Evolutionary conservation across 176 grass and related monocot genomes (phyloP).

Genomic region (Musa itinerans): DNA sequence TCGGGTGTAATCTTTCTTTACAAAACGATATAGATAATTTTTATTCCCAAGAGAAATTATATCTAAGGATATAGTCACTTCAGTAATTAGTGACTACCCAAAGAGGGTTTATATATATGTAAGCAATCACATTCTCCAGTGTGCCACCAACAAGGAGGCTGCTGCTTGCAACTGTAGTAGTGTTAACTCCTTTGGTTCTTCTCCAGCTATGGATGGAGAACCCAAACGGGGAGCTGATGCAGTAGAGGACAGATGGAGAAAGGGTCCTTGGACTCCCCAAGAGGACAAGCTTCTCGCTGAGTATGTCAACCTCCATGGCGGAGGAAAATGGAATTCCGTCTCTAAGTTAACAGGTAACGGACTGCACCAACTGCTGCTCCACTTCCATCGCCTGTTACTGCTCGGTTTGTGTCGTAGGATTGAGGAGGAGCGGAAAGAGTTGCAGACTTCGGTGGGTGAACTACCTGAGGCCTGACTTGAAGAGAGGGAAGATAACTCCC

Average conservation of each 20-base stretch:
- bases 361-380: neutral
- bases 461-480: constrained; percentile 77
- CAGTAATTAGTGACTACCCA: too few species aligned
- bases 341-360: neutral
- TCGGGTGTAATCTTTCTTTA: too few species aligned
- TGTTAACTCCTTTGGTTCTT: neutral
- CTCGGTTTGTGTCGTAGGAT: constrained; percentile 17
- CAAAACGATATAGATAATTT: too few species aligned
- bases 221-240: neutral
- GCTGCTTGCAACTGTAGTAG: neutral
- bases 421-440: constrained; percentile 85
- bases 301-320: constrained; percentile 1
- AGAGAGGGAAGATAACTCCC: constrained; percentile 65
- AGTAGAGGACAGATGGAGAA: constrained; percentile 26
- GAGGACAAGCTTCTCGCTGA: neutral
- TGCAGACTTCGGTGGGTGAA: constrained; percentile 86
- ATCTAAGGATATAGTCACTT: too few species aligned
- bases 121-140: neutral
- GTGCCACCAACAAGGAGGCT: constrained; percentile 20
- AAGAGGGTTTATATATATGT: too few species aligned
- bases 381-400: too few species aligned
- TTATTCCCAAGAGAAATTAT: too few species aligned
- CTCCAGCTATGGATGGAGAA: neutral
- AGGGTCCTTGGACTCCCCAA: neutral
- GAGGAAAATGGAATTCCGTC: constrained; percentile 11